Evolutionary conservation across 805 yeast species (phyloP).

Genomic region (Spathaspora girioi): DNA sequence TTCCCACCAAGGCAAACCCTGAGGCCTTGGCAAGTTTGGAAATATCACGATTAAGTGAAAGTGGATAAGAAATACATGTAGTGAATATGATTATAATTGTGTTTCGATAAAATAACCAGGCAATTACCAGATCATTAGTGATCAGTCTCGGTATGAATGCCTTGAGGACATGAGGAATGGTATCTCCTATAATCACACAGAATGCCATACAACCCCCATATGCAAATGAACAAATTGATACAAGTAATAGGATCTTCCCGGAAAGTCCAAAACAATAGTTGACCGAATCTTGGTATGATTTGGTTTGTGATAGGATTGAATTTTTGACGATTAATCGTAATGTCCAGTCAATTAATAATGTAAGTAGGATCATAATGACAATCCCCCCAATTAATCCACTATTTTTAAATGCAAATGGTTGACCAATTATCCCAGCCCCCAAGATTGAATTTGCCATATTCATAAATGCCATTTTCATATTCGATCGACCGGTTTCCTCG

Average conservation of each 20-base stretch:
- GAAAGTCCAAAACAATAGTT: constrained; percentile 68
- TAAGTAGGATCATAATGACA: constrained; percentile 53
- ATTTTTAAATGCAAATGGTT: constrained; percentile 81
- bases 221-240: constrained; percentile 85
- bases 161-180: constrained; percentile 83
- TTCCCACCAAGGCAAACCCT: constrained; percentile 79
- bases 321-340: constrained; percentile 73
- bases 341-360: constrained; percentile 86
- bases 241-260: constrained; percentile 65
- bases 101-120: constrained; percentile 61
- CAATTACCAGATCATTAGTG: constrained; percentile 30
- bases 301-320: constrained; percentile 70
- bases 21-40: constrained; percentile 84
- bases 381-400: constrained; percentile 77
- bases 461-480: constrained; percentile 85
- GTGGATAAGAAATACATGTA: constrained; percentile 72
- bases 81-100: constrained; percentile 70
- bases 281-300: constrained; percentile 83
- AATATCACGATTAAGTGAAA: constrained; percentile 76
- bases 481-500: constrained; percentile 28
- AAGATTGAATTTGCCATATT: constrained; percentile 94
- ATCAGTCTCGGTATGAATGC: constrained; percentile 53
- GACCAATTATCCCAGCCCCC: constrained; percentile 96
- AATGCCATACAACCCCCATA: constrained; percentile 94
- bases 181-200: constrained; percentile 91